These are phyloP conservation scores for Neofusicoccum cordaticola DNA, from an alignment of 2,329 filamentous ascomycete species.

Conservation along the genomic window DNA sequence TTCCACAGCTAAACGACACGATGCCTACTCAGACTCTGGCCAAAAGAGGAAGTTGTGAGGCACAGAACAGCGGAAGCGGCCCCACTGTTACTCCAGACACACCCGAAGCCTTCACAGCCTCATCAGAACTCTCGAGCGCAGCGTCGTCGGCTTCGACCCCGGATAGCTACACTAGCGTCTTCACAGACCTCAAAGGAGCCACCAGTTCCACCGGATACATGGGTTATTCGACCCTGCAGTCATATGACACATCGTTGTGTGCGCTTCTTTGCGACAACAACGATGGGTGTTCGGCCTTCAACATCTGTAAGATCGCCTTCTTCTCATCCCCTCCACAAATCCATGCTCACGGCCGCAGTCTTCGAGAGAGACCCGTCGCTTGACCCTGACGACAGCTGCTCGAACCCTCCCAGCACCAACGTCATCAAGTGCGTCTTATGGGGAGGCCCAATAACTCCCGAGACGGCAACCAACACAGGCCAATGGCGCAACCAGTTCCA, in stretches of 20 bases:
- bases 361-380: slow-evolving; percentile 22
- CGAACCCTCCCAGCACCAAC: slow-evolving; percentile 21
- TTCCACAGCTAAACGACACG: no score
- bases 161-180: no score
- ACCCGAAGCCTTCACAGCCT: no score
- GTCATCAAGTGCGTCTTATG: slow-evolving; percentile 32
- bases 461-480: slow-evolving; percentile 24
- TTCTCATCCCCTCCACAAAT: background rate
- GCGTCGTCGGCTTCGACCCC: no score
- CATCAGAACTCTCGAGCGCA: no score
- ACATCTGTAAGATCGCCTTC: slow-evolving; percentile 17
- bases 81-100: no score
- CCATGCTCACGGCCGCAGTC: background rate
- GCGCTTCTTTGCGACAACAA: slow-evolving; percentile 14
- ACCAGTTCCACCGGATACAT: no score
- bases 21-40: no score
- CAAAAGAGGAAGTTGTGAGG: no score
- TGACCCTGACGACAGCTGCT: slow-evolving; percentile 19
- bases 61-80: no score
- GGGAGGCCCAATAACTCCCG: slow-evolving; percentile 25
- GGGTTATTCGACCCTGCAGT: no score
- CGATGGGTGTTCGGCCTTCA: slow-evolving; percentile 22
- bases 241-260: slow-evolving; percentile 19
- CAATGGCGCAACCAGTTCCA: slow-evolving; percentile 24
- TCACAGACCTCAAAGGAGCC: no score